Evolutionary conservation across 1,139 yeast species (phyloP), one percentile per base, ranked within the genome.

Genomic region (Candida albicans): DNA sequence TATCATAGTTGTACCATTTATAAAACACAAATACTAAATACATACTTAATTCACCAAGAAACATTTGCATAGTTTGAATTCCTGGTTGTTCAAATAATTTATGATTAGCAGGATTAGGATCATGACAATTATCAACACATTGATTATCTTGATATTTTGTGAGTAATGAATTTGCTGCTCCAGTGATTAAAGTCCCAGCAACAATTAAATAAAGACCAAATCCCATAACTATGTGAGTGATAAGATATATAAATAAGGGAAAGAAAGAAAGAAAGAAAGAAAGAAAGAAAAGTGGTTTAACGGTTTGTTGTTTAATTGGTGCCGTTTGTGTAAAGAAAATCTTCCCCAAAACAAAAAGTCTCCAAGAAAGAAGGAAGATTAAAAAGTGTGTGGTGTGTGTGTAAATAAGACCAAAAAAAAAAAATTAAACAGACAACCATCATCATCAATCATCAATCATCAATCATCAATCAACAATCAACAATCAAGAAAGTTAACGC

Each of bases 71-170:
- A 1, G 95, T 84, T 58, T 87, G 95, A 35, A 87, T 64, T 3
- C 84, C 90, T 0, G 95, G 95, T 61, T 87, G 93, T 53, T 86
- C 87, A 56, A 85, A 87, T 47, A 68, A 63, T 36, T 64, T 60
- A 41, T 70, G 77, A 12, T 65, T 62, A 3, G 68, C 52, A 3
- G 59, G 49, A 35, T 68, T 71, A 1, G 80, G 75, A 35, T 68
- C 70, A 31, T 64, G 63, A 58, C 90, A 83, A 53, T 82, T 67
- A 22, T 62, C 68, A 3, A 86, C 85, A 64, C 90, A 84, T 56
- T 84, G 90, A 59, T 82, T 79, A 58, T 87, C 95, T 59, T 87
- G 95, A 57, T 66, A 82, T 61, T 87, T 87, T 39, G 93, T 84
- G 52, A 85, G 74, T 40, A 87, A 68, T 10, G 95, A 84, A 66